phyloP scores from a whole-genome alignment of 306 rosid genomes.

The Begonia peltatifolia region DNA sequence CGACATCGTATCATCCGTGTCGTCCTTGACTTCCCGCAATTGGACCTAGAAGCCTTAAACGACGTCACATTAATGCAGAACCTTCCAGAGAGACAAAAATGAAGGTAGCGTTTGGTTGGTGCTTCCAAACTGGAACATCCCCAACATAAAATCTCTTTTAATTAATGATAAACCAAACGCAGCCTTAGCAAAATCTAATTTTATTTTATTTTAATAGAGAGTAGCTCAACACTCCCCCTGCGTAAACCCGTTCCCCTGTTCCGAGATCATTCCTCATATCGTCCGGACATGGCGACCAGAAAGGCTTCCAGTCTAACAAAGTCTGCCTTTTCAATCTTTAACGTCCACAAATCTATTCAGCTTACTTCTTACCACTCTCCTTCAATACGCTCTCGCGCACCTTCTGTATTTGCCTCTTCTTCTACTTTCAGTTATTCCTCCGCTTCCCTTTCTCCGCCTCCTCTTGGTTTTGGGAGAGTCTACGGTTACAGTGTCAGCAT shows the following conservation, averaged over 20 bases:
- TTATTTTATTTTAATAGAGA: too few species aligned
- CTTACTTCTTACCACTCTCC: slow-evolving; percentile 17
- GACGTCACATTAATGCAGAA: too few species aligned
- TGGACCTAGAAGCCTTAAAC: too few species aligned
- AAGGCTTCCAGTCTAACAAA: slow-evolving; percentile 39
- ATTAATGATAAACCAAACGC: too few species aligned
- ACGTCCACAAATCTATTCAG: slow-evolving; percentile 13
- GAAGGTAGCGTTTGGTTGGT: too few species aligned
- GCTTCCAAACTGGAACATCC: too few species aligned
- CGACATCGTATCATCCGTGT: too few species aligned
- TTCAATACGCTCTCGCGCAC: slow-evolving; percentile 2
- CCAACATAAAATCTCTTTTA: too few species aligned
- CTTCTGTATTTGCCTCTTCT: slow-evolving; percentile 10
- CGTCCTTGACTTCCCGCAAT: too few species aligned
- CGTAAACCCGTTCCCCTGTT: neutral
- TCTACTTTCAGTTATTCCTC: slow-evolving; percentile 1
- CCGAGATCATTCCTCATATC: neutral
- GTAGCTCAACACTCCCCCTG: too few species aligned
- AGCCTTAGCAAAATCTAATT: too few species aligned
- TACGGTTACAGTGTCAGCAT: slow-evolving; percentile 13
- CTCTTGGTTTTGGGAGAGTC: slow-evolving; percentile 4
- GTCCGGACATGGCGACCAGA: slow-evolving; percentile 43
- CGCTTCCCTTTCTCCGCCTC: slow-evolving; percentile 15
- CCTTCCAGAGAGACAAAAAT: too few species aligned
- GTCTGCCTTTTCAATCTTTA: slow-evolving; percentile 29